phyloP scores from a whole-genome alignment of 331 rosid genomes.

The Dryas integrifolia region DNA sequence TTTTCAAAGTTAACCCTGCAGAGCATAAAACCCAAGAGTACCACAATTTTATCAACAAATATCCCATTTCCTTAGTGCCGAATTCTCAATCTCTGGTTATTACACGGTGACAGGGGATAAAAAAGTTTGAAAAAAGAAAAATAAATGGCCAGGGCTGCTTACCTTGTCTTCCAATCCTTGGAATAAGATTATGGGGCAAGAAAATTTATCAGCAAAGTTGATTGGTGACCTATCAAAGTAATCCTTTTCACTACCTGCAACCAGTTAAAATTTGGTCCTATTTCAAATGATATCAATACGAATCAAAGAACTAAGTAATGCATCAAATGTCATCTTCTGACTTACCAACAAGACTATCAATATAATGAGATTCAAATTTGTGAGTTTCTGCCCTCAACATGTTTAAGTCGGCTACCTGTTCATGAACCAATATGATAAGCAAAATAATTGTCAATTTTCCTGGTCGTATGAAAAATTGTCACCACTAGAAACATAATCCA shows the following conservation, averaged over 20 bases:
- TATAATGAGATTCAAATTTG: conserved; percentile 84
- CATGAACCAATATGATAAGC: conserved; percentile 8
- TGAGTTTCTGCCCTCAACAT: conserved; percentile 73
- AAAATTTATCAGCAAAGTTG: conserved; percentile 68
- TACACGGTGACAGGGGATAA: neutral
- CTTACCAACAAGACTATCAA: conserved; percentile 75
- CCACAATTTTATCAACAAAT: neutral
- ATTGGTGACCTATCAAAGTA: conserved; percentile 75
- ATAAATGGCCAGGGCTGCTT: conserved; percentile 15
- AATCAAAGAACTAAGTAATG: conserved; percentile 3
- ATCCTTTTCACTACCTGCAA: conserved; percentile 64
- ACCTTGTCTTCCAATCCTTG: conserved; percentile 98
- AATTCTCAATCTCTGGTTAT: neutral
- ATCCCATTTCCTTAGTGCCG: neutral
- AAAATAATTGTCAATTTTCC: neutral
- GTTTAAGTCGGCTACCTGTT: conserved; percentile 78
- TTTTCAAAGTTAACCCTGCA: neutral
- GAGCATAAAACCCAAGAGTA: neutral
- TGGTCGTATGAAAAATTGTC: neutral
- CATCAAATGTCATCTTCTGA: conserved; percentile 15
- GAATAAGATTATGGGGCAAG: conserved; percentile 82
- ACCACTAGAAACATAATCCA: no score
- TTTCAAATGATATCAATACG: conserved; percentile 12
- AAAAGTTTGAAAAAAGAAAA: neutral
- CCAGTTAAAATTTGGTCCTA: conserved; percentile 24